Conservation (phyloP, 805 yeast species). For the Blastobotrys parvus region DNA sequence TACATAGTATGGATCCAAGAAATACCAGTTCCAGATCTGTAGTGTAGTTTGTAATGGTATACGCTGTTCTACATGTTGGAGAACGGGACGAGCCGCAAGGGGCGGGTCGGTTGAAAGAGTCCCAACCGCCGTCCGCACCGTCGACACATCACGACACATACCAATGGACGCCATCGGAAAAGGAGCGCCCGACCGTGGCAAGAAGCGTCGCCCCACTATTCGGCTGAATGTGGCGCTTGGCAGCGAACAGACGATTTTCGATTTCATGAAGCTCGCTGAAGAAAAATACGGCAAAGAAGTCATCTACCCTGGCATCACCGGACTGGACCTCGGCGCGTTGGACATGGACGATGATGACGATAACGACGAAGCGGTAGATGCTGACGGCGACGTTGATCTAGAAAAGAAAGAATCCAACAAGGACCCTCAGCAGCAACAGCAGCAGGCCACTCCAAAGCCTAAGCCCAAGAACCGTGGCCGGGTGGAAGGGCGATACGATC, state of each 20-base stretch:
- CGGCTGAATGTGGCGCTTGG: constrained; percentile 12
- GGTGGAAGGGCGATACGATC: constrained; percentile 84
- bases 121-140: no score
- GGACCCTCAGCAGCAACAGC: constrained; percentile 3
- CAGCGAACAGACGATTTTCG: constrained; percentile 38
- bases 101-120: no score
- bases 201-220: constrained; percentile 8
- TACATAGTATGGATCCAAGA: no score
- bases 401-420: constrained; percentile 5
- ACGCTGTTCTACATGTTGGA: no score
- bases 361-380: constrained; percentile 32
- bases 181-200: background rate
- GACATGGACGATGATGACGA: constrained; percentile 41
- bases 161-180: background rate
- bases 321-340: constrained; percentile 40
- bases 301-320: constrained; percentile 59
- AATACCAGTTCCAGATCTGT: no score
- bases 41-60: no score
- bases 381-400: constrained; percentile 20
- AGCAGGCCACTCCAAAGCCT: background rate
- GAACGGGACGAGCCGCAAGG: no score
- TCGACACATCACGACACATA: no score
- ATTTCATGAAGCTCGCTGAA: constrained; percentile 66
- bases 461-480: constrained; percentile 50
- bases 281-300: constrained; percentile 76